phyloP scores from a whole-genome alignment of 768 basidiomycete genomes.

The Russula ochroleuca region DNA sequence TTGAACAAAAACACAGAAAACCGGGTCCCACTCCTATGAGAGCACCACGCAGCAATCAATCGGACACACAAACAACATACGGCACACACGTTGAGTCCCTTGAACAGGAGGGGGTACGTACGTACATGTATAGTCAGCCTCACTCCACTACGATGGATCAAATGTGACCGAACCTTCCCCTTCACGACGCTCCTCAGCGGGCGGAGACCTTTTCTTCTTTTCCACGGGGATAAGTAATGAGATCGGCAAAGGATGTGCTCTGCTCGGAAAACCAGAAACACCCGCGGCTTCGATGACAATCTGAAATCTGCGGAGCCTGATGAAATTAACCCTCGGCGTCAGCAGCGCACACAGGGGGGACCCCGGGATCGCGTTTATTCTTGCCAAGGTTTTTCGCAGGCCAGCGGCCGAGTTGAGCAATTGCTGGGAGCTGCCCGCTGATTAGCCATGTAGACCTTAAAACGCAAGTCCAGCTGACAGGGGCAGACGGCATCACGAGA shows the following conservation, averaged over 20 bases:
- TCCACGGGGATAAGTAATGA: not conserved
- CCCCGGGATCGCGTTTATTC: conserved; percentile 10
- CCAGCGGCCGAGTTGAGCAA: conserved; percentile 4
- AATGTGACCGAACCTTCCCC: not conserved
- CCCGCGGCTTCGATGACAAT: conserved; percentile 12
- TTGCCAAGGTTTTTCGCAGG: conserved; percentile 6
- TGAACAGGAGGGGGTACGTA: not conserved
- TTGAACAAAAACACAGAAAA: too few species aligned
- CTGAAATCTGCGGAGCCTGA: conserved; percentile 3
- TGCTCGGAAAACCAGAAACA: not conserved
- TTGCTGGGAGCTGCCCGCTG: conserved; percentile 13
- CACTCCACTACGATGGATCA: conserved; percentile 6
- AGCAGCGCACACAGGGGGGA: conserved; percentile 1
- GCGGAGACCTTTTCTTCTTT: not conserved
- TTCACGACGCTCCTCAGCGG: not conserved
- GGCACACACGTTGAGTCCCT: conserved; percentile 22
- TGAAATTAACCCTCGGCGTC: not conserved
- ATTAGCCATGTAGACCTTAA: conserved; percentile 23
- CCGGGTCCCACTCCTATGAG: not conserved
- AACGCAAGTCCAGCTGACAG: conserved; percentile 22
- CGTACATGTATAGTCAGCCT: not conserved
- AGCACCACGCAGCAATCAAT: not conserved
- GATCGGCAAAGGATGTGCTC: conserved; percentile 9
- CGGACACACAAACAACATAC: conserved; percentile 17
- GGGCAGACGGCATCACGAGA: conserved; percentile 1